Conservation (phyloP, 257 asterid species). For the Salvia hispanica region DNA sequence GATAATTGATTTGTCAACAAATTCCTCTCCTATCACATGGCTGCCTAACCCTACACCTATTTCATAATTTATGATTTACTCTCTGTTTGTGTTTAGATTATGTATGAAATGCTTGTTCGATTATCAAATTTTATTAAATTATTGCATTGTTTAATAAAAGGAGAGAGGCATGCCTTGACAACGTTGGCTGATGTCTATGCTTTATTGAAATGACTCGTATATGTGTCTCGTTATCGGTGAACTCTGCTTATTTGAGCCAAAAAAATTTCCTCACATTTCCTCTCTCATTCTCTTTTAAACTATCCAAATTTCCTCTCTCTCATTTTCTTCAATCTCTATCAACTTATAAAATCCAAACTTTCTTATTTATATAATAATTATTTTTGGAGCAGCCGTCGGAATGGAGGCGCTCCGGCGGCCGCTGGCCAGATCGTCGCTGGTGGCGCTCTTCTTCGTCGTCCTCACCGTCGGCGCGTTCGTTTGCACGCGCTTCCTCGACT, state of each 20-base stretch:
- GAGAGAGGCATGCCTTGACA: no score
- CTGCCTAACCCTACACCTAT: no score
- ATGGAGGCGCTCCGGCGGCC: constrained; percentile 61
- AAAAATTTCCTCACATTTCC: not conserved
- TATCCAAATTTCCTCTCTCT: not conserved
- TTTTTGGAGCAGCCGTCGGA: constrained; percentile 10
- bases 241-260: not conserved
- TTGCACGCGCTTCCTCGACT: constrained; percentile 66
- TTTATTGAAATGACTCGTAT: no score
- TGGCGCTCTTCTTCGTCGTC: constrained; percentile 43
- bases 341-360: no score
- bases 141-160: no score
- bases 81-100: no score
- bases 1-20: no score
- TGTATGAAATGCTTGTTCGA: no score
- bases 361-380: not conserved
- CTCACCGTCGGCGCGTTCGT: constrained; percentile 69
- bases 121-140: no score
- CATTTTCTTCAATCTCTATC: not conserved
- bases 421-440: constrained; percentile 50
- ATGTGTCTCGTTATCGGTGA: not conserved
- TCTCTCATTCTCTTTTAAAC: not conserved
- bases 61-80: no score
- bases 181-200: no score
- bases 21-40: no score